Evolutionary conservation across 1,284 basidiomycete genomes (phyloP).

Genomic region (Mrakiaceae sp.): DNA sequence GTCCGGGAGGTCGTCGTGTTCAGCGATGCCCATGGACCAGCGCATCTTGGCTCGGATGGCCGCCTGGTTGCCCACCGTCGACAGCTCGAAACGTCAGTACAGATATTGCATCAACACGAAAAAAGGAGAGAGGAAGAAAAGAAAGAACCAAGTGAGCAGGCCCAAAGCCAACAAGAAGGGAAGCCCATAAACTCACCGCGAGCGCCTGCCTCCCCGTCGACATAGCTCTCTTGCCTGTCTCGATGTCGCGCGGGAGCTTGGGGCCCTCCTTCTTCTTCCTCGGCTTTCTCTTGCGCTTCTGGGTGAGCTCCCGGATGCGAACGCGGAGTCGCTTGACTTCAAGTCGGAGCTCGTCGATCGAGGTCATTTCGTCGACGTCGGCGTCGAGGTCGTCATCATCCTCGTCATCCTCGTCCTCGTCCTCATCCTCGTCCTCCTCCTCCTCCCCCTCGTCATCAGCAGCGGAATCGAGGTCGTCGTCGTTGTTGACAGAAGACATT

Average conservation of each 20-base stretch:
- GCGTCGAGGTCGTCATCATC: constrained; percentile 15
- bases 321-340: neutral
- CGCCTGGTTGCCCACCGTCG: constrained; percentile 5
- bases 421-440: no score
- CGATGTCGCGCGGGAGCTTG: neutral
- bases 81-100: neutral
- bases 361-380: neutral
- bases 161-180: neutral
- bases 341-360: neutral
- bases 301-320: neutral
- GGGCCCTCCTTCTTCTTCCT: constrained; percentile 12
- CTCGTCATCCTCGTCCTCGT: constrained; percentile 17
- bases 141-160: neutral
- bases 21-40: constrained; percentile 19
- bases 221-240: constrained; percentile 1
- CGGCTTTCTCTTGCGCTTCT: neutral
- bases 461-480: no score
- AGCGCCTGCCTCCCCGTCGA: constrained; percentile 6
- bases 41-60: constrained; percentile 22
- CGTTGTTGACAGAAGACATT: no score
- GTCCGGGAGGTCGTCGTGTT: constrained; percentile 19
- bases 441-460: no score
- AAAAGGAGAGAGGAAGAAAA: neutral
- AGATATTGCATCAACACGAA: no score
- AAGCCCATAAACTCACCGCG: constrained; percentile 10